A percentile compares a stretch with the other conserved stretches of the same genome.
Evolutionary conservation across 306 rosid species (phyloP).

Genomic region (Canavalia gladiata): DNA sequence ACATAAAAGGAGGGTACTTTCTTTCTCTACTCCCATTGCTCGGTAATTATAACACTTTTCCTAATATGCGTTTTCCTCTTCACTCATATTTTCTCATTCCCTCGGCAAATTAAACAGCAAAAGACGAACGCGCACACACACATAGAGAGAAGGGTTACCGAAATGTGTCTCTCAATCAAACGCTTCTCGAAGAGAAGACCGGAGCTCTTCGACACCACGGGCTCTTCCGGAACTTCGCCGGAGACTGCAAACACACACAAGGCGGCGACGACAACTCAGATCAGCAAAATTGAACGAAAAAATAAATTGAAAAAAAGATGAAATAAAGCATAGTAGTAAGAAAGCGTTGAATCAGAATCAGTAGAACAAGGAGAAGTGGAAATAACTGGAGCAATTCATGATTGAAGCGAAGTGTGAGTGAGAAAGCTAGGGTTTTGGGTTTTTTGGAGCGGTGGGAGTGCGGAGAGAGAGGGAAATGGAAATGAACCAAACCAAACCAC

Average conservation of each 20-base stretch:
- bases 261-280: conserved; percentile 39
- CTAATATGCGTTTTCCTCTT: not conserved
- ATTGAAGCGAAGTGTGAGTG: conserved; percentile 4
- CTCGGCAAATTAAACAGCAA: conserved; percentile 32
- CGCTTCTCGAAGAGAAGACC: conserved; percentile 93
- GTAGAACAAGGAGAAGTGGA: conserved; percentile 7
- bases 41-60: conserved; percentile 14
- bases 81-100: not conserved
- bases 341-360: not conserved
- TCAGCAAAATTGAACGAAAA: conserved; percentile 44
- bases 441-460: conserved; percentile 31
- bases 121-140: conserved; percentile 20
- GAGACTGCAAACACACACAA: conserved; percentile 65
- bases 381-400: conserved; percentile 57
- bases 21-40: not conserved
- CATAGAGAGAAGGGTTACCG: conserved; percentile 52
- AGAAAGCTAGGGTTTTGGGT: conserved; percentile 51
- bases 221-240: conserved; percentile 99
- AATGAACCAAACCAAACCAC: conserved; percentile 10
- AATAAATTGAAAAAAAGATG: not conserved
- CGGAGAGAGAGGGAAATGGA: not conserved
- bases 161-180: conserved; percentile 84
- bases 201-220: conserved; percentile 84
- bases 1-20: not conserved
- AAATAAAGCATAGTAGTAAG: not conserved